Evolutionary conservation across 2,329 filamentous ascomycete genomes (phyloP).

Genomic region (Pezicula radicicola): DNA sequence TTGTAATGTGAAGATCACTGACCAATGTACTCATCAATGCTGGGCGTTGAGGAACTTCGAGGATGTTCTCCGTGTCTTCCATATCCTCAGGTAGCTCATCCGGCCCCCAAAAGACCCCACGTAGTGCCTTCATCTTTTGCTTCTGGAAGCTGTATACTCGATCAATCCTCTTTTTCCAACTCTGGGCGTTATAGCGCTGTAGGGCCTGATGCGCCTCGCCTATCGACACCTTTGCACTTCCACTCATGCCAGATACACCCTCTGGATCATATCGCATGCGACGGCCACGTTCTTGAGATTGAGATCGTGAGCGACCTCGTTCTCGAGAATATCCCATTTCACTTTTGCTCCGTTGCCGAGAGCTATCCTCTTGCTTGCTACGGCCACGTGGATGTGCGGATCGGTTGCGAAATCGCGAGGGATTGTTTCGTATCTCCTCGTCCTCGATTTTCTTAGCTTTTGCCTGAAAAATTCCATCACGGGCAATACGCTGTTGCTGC

Average conservation of each 20-base stretch:
- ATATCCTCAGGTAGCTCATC: conserved; percentile 79
- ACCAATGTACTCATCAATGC: conserved; percentile 78
- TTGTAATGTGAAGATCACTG: conserved; percentile 76
- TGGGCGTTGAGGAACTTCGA: conserved; percentile 81
- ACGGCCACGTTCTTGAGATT: conserved; percentile 30
- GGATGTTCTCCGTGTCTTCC: conserved; percentile 78
- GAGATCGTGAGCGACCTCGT: conserved; percentile 26
- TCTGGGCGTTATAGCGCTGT: conserved; percentile 77
- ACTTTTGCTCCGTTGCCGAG: conserved; percentile 26
- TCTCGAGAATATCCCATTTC: conserved; percentile 20
- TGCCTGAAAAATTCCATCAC: conserved; percentile 84
- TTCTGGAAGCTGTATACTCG: conserved; percentile 67
- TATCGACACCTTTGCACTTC: conserved; percentile 67
- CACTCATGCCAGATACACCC: conserved; percentile 68
- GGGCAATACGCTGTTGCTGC: conserved; percentile 83
- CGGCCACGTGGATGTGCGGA: conserved; percentile 37
- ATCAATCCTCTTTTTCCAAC: conserved; percentile 91
- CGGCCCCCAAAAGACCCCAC: conserved; percentile 76
- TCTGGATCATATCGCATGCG: conserved; percentile 77
- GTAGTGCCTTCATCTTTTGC: conserved; percentile 73
- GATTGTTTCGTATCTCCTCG: conserved; percentile 56
- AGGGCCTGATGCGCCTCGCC: conserved; percentile 74
- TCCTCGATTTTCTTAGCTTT: conserved; percentile 84
- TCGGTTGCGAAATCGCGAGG: conserved; percentile 50
- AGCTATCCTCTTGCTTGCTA: conserved; percentile 20